These are phyloP conservation scores for Sporopachydermia lactativora DNA, from an alignment of 805 yeast genomes.

Conservation along the genomic window DNA sequence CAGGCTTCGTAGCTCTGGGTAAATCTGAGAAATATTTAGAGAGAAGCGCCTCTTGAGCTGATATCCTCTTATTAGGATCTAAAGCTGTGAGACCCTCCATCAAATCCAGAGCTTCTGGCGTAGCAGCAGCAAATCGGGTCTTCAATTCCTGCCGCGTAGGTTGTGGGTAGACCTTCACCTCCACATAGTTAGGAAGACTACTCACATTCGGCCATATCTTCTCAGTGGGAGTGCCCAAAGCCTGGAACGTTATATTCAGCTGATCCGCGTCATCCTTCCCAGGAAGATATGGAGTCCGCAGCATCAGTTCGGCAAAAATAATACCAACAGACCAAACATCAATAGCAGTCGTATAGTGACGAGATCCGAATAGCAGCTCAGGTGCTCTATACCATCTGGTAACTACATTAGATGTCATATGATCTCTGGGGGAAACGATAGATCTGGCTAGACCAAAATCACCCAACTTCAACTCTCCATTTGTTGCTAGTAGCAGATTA, in stretches of 20 bases:
- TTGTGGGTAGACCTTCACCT: conserved; percentile 63
- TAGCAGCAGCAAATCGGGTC: conserved; percentile 80
- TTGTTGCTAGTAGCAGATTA: conserved; percentile 74
- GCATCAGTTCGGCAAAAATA: conserved; percentile 91
- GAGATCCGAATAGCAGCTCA: conserved; percentile 76
- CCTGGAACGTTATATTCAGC: conserved; percentile 83
- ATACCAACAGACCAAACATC: conserved; percentile 97
- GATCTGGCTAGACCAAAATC: conserved; percentile 95
- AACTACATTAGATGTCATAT: conserved; percentile 84
- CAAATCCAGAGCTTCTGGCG: conserved; percentile 67
- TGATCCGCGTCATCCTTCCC: conserved; percentile 88
- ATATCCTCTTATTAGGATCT: conserved; percentile 67
- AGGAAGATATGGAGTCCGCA: conserved; percentile 88
- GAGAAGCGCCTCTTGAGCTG: conserved; percentile 45
- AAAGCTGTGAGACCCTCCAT: conserved; percentile 58
- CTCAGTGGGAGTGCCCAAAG: conserved; percentile 93
- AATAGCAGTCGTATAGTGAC: conserved; percentile 77
- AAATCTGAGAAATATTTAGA: conserved; percentile 56
- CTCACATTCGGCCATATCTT: conserved; percentile 84
- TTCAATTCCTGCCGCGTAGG: conserved; percentile 73
- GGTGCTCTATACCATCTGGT: conserved; percentile 98
- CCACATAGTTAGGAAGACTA: conserved; percentile 59
- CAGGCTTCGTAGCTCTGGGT: conserved; percentile 63
- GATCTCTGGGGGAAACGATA: conserved; percentile 52
- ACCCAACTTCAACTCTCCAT: conserved; percentile 82